Base-by-base conservation (phyloP, 2,329 filamentous ascomycete species). In the Pochonia chlamydosporia region DNA sequence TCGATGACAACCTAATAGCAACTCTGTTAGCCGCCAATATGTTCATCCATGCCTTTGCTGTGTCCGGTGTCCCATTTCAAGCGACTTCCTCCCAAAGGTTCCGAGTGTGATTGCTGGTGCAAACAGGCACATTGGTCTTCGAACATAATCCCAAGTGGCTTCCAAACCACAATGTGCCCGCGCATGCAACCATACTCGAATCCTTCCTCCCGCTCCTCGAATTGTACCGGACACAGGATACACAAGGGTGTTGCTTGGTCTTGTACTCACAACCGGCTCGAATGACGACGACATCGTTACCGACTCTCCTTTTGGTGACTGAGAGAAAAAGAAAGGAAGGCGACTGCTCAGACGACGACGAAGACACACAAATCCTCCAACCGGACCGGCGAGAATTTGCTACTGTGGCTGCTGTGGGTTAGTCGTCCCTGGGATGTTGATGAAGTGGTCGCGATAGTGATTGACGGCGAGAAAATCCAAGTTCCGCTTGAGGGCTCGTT, bases 1-100 rank as follows among this genome's bases (percentile, higher is more conserved):
- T 99, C 93, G 73, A 99, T 95, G 80, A 96, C 88, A 80, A 96
- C 85, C 90, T 96, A 35, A 9, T 55, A 51, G 58, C 45, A 50
- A 43, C 46, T 49, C 47, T 42, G 49, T 56, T 54, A 54, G 60
- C 56, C 57, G 53, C 52, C 44, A 51, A 43, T 51, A 44, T 52
- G 31, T 47, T 51, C 48, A 28, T n/a, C 20, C 26, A 25, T 44
- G 31, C 26, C 28, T 23, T 31, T 31, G 31, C 31, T 33, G 33
- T 9, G 33, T 41, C 23, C 36, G 24, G 28, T 9, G 14, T 36
- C 39, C 46, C 13, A 14, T 13, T n/a, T 30, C 26, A 42, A 33
- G 36, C 33, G 43, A 35, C 48, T 43, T 10, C 24, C 9, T 30
- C 13, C 23, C 28, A n/a, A 28, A 10, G 39, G n/a, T 18, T 37